Evolutionary conservation across 176 grass and related monocot species (phyloP), one percentile per base, ranked within the genome.

Genomic region (Chrysopogon serrulatus): DNA sequence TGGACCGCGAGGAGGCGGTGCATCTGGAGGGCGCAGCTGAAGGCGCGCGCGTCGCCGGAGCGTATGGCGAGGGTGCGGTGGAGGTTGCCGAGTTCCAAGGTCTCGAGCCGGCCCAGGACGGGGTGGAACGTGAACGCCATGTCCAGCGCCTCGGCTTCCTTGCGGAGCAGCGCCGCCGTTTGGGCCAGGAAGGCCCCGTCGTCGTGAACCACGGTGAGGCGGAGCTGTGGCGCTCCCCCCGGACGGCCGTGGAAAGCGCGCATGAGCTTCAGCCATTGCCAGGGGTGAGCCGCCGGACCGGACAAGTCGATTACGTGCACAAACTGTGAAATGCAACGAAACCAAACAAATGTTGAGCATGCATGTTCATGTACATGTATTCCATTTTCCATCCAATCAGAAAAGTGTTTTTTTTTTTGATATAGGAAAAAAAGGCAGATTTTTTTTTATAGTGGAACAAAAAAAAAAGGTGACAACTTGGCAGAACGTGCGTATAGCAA

Each of bases 191-290:
- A 69, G 14, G 1, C 47, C 32, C 0, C 6, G 48, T 82, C 79
- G 23, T 82, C 79, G 45, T 82, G 79, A 33, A 71, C 65, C 5
- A 36, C 34, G 30, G 79, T 82, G 65, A 82, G 19, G 23, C 66
- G 21, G 23, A 82, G 79, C 12, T 71, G 23, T 0, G 66, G 79
- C 7, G 48, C 14, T 1, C 65, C 47, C 3, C 30, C 23, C 6
- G 45, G 65, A 23, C 65, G 79, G 34, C 23, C 6, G 21, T 6
- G 66, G 49, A 82, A 30, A 66, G 2, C 47, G 34, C n/a, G 64
- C 10, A 82, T 35, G 8, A 82, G 66, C 27, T 47, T 27, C 8
- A 82, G 44, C 66, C 79, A 82, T 33, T 82, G 79, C 19, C 42
- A 36, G 0, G 79, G 66, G 49, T 82, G 19, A 1, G 79, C 66